A percentile compares a stretch with the other conserved stretches of the same genome.
These are phyloP conservation scores for Lactarius quietus DNA, from an alignment of 768 basidiomycete genomes.

Conservation along the genomic window DNA sequence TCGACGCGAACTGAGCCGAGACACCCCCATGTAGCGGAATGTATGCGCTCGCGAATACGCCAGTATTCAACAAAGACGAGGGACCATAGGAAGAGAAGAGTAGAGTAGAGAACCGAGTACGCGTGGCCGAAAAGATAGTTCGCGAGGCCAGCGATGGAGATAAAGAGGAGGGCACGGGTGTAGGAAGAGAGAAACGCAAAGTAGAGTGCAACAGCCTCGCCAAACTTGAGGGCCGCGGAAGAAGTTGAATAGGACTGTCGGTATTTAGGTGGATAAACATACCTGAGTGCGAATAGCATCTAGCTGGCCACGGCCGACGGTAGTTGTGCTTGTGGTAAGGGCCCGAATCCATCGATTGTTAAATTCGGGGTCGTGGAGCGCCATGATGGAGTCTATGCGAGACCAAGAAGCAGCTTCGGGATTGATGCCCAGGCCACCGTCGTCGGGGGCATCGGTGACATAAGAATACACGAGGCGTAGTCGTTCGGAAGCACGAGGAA, in stretches of 20 bases:
- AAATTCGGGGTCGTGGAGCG: constrained; percentile 79
- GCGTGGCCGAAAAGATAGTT: constrained; percentile 68
- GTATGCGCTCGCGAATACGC: constrained; percentile 78
- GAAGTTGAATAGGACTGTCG: background rate
- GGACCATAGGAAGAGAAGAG: constrained; percentile 77
- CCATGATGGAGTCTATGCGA: constrained; percentile 75
- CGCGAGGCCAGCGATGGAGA: constrained; percentile 63
- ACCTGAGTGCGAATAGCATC: constrained; percentile 71
- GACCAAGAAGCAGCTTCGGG: constrained; percentile 72
- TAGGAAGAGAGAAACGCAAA: constrained; percentile 87
- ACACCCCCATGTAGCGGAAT: constrained; percentile 82
- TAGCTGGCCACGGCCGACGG: constrained; percentile 61
- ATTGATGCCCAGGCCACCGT: constrained; percentile 82
- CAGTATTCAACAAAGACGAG: constrained; percentile 88
- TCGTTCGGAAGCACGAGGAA: constrained; percentile 69
- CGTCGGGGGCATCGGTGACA: constrained; percentile 63
- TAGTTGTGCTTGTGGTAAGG: constrained; percentile 64
- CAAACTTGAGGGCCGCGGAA: constrained; percentile 46
- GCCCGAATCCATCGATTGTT: constrained; percentile 74
- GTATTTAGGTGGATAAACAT: constrained; percentile 28
- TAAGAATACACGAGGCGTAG: constrained; percentile 73
- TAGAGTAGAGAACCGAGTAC: constrained; percentile 76
- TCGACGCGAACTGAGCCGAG: constrained; percentile 76
- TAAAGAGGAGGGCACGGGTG: constrained; percentile 72
- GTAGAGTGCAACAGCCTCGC: constrained; percentile 81